Conservation (phyloP, 1,284 basidiomycete genomes). For the Cutaneotrichosporon cavernicola region DNA sequence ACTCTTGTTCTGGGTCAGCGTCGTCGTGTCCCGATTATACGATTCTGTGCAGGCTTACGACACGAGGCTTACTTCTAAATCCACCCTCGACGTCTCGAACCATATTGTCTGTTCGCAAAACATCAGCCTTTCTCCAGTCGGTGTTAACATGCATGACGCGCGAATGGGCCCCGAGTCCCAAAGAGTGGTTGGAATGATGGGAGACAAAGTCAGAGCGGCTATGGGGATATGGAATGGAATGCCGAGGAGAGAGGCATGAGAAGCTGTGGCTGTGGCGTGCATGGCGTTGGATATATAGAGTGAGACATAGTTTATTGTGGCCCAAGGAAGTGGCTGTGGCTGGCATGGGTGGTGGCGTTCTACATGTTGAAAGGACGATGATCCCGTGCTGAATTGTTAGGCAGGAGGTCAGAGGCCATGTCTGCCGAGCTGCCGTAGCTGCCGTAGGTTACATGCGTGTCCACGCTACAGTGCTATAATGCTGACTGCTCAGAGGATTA, state of each 20-base stretch:
- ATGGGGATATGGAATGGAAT: background rate
- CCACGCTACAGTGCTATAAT: too few relatives aligned
- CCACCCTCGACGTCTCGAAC: background rate
- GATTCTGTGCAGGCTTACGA: background rate
- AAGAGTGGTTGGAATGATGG: background rate
- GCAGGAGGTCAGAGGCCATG: too few relatives aligned
- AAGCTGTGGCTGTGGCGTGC: background rate
- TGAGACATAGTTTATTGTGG: background rate
- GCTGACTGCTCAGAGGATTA: too few relatives aligned
- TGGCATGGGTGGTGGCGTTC: background rate
- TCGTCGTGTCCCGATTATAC: background rate
- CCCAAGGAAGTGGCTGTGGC: background rate
- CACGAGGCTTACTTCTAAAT: constrained; percentile 1
- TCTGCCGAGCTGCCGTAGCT: too few relatives aligned
- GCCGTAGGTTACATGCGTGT: too few relatives aligned
- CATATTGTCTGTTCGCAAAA: background rate
- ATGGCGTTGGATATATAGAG: too few relatives aligned
- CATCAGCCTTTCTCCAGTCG: background rate
- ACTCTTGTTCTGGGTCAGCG: background rate
- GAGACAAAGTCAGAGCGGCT: background rate
- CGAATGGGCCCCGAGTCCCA: background rate
- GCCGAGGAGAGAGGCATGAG: background rate
- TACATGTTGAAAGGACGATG: background rate
- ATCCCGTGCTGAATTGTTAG: background rate
- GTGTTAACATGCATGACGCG: background rate